phyloP scores from a whole-genome alignment of 1,139 yeast species.

The Yamadazyma buinensis region DNA sequence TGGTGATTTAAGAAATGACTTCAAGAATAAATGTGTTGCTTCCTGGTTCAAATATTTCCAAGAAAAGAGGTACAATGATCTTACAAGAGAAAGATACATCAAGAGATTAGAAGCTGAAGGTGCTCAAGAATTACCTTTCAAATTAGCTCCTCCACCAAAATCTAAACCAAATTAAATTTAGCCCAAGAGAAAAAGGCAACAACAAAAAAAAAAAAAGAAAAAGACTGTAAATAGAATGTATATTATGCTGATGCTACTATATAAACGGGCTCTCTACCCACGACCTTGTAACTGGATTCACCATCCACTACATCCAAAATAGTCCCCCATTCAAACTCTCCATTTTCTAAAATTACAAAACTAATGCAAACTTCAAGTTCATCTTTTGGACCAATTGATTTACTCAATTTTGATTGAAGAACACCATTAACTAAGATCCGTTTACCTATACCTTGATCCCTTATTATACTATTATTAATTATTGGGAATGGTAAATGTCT shows the following conservation, averaged over 20 bases:
- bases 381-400: slow-evolving; percentile 37
- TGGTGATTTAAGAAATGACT: slow-evolving; percentile 31
- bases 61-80: slow-evolving; percentile 43
- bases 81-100: slow-evolving; percentile 39
- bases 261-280: slow-evolving; percentile 32
- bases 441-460: slow-evolving; percentile 41
- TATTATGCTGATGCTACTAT: slow-evolving; percentile 21
- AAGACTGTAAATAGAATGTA: slow-evolving; percentile 9
- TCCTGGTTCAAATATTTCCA: slow-evolving; percentile 48
- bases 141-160: slow-evolving; percentile 25
- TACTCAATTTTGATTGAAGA: slow-evolving; percentile 49
- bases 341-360: slow-evolving; percentile 60
- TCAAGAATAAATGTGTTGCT: slow-evolving; percentile 41
- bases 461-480: slow-evolving; percentile 15
- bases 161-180: not conserved
- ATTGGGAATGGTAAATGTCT: slow-evolving; percentile 58
- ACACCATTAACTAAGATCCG: slow-evolving; percentile 61
- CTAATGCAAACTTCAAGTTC: slow-evolving; percentile 37
- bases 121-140: slow-evolving; percentile 46
- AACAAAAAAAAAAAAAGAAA: not conserved
- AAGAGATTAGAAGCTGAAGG: slow-evolving; percentile 45
- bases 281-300: slow-evolving; percentile 14
- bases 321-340: slow-evolving; percentile 79
- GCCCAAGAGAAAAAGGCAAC: not conserved
- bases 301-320: slow-evolving; percentile 49